A percentile compares a stretch with the other conserved stretches of the same genome.
These are phyloP conservation scores for Nemophila menziesii DNA, from an alignment of 257 asterid species.

Conservation along the genomic window DNA sequence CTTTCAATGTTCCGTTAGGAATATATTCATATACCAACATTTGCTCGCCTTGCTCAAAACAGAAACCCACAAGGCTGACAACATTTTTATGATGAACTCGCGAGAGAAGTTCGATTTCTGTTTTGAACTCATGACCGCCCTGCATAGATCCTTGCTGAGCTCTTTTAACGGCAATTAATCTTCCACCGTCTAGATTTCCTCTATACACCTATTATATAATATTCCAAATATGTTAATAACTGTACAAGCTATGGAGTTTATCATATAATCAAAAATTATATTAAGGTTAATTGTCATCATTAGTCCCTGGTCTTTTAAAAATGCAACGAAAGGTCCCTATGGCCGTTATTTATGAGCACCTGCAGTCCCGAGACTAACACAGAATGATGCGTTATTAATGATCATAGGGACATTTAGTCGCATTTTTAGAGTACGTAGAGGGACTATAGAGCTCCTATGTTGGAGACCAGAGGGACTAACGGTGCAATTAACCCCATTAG, in stretches of 20 bases:
- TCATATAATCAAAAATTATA: not conserved
- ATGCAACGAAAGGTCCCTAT: too few species aligned
- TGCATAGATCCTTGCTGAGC: slow-evolving; percentile 70
- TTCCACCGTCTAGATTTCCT: slow-evolving; percentile 59
- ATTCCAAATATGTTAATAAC: not conserved
- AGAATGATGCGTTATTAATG: too few species aligned
- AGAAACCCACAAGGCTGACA: slow-evolving; percentile 61
- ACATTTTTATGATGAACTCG: slow-evolving; percentile 90
- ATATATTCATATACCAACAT: slow-evolving; percentile 72
- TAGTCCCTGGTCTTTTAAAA: too few species aligned
- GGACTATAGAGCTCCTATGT: too few species aligned
- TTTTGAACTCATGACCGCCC: slow-evolving; percentile 78
- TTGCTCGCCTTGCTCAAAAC: slow-evolving; percentile 69
- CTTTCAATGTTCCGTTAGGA: slow-evolving; percentile 71
- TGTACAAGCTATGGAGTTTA: not conserved
- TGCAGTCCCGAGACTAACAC: too few species aligned
- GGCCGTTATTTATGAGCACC: too few species aligned
- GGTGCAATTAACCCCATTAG: too few species aligned
- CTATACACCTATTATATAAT: slow-evolving; percentile 57
- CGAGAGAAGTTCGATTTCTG: slow-evolving; percentile 92
- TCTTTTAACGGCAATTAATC: slow-evolving; percentile 64
- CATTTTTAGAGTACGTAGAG: too few species aligned
- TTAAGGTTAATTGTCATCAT: too few species aligned
- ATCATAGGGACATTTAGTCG: too few species aligned
- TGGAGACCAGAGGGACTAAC: too few species aligned